Conservation (phyloP, 495 filamentous ascomycete genomes). For the Xylaria grammica region DNA sequence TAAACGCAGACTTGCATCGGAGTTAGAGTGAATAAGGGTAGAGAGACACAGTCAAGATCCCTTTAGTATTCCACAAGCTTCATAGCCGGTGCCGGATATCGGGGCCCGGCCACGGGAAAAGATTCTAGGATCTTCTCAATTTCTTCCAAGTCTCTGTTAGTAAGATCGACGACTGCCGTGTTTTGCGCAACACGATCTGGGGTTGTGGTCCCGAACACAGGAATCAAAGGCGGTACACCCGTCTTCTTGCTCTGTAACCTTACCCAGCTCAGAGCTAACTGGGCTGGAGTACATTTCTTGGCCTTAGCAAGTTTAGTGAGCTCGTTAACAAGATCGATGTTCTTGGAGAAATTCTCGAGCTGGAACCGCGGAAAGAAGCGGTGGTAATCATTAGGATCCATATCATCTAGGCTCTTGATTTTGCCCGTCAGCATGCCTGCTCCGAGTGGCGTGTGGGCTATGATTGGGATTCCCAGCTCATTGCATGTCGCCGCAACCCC, state of each 20-base stretch:
- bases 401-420: slow-evolving; percentile 59
- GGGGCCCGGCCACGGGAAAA: not conserved
- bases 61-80: not conserved
- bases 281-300: slow-evolving; percentile 66
- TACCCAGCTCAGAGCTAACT: slow-evolving; percentile 73
- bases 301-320: slow-evolving; percentile 63
- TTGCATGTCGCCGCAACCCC: slow-evolving; percentile 66
- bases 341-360: slow-evolving; percentile 66
- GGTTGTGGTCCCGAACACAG: slow-evolving; percentile 69
- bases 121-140: not conserved
- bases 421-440: slow-evolving; percentile 54
- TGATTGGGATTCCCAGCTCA: slow-evolving; percentile 68
- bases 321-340: slow-evolving; percentile 67
- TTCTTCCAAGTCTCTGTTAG: not conserved
- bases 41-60: too few relatives aligned
- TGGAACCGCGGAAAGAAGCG: slow-evolving; percentile 62
- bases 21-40: too few relatives aligned
- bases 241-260: not conserved
- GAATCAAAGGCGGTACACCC: slow-evolving; percentile 57
- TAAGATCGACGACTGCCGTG: not conserved
- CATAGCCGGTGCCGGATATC: slow-evolving; percentile 7
- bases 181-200: slow-evolving; percentile 45
- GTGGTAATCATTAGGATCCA: slow-evolving; percentile 64
- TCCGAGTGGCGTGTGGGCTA: slow-evolving; percentile 56
- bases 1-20: too few relatives aligned